Percentiles rank a stretch among this genome's conserved stretches.
These are phyloP conservation scores for Carex myosuroides DNA, from an alignment of 176 grass and related monocot species.

Conservation along the genomic window DNA sequence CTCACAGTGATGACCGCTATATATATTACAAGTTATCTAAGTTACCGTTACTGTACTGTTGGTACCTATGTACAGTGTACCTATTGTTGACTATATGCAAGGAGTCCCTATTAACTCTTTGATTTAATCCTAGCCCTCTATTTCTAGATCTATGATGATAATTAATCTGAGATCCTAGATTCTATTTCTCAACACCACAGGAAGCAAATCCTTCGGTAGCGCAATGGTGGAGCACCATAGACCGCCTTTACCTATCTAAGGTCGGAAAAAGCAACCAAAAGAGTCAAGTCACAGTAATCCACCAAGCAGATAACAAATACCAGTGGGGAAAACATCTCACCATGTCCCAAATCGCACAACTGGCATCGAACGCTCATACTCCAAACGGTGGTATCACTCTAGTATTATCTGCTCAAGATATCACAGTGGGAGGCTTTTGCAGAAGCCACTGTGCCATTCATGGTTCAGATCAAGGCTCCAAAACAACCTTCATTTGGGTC, in stretches of 20 bases:
- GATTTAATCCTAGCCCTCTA: no score
- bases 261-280: not conserved
- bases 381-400: slow-evolving; percentile 36
- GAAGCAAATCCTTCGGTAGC: slow-evolving; percentile 28
- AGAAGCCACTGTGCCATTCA: slow-evolving; percentile 67
- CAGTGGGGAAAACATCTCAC: slow-evolving; percentile 44
- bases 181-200: no score
- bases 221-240: slow-evolving; percentile 38
- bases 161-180: no score
- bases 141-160: no score
- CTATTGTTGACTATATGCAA: no score
- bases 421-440: slow-evolving; percentile 76
- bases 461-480: slow-evolving; percentile 13
- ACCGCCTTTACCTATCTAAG: slow-evolving; percentile 29
- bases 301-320: slow-evolving; percentile 27
- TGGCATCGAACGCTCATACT: slow-evolving; percentile 29
- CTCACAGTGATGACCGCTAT: no score
- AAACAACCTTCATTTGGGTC: slow-evolving; percentile 49
- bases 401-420: slow-evolving; percentile 68
- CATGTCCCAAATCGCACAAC: slow-evolving; percentile 36
- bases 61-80: no score
- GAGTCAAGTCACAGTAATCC: slow-evolving; percentile 1
- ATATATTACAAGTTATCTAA: no score
- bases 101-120: no score
- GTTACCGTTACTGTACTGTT: no score